phyloP scores from a whole-genome alignment of 2,329 filamentous ascomycete species.

The Chaetomiaceae sp. region DNA sequence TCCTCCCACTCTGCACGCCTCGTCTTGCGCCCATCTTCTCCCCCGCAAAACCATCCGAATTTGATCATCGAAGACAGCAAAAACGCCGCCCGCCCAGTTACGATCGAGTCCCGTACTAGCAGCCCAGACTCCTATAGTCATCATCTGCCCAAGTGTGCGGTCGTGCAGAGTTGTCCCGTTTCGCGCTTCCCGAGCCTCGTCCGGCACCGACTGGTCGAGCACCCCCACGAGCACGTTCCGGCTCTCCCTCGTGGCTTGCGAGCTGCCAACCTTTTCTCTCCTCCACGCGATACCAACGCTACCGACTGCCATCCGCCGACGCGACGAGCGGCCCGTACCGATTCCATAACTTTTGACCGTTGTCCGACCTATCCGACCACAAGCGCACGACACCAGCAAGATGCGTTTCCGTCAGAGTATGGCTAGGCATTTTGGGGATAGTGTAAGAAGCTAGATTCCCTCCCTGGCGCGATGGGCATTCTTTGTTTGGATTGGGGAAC shows the following conservation, averaged over 20 bases:
- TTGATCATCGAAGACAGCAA: background rate
- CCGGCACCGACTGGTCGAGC: background rate
- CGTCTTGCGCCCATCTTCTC: background rate
- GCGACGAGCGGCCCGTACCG: background rate
- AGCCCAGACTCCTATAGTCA: background rate
- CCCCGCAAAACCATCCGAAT: conserved; percentile 1
- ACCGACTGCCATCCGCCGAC: background rate
- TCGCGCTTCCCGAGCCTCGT: background rate
- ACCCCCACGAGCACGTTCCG: background rate
- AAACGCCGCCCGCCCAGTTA: too few species aligned
- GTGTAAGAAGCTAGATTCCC: conserved; percentile 17
- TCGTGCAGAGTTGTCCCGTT: background rate
- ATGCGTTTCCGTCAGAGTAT: conserved; percentile 27
- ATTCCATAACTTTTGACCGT: background rate
- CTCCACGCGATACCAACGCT: too few species aligned
- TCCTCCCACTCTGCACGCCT: background rate
- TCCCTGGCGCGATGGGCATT: background rate
- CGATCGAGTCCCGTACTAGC: too few species aligned
- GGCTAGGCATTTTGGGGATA: conserved; percentile 25
- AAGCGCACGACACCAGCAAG: background rate
- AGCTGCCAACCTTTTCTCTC: too few species aligned
- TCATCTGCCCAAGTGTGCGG: background rate
- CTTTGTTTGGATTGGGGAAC: background rate
- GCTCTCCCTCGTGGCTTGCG: background rate
- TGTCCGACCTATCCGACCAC: background rate